These are phyloP conservation scores for Erodium moschatum DNA, from an alignment of 441 rosid species.

Conservation along the genomic window DNA sequence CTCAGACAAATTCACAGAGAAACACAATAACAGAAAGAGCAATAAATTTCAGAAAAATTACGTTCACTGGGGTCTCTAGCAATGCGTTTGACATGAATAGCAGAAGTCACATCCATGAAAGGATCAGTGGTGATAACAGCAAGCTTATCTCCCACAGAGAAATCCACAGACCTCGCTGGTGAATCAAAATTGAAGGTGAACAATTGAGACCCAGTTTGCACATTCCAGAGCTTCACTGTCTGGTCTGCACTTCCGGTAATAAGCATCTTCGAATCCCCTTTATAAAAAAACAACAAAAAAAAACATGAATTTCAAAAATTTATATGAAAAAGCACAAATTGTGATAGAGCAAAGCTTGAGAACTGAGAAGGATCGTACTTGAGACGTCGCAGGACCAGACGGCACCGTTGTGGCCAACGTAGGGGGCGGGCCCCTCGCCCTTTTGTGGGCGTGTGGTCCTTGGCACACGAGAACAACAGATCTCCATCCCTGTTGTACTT, in stretches of 20 bases:
- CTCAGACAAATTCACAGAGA: not conserved
- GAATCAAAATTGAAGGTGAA: constrained; percentile 61
- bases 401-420: constrained; percentile 90
- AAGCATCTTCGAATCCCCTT: constrained; percentile 64
- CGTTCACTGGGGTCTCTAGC: constrained; percentile 57
- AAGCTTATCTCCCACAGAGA: constrained; percentile 68
- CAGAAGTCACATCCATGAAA: constrained; percentile 68
- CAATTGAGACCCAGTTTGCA: constrained; percentile 53
- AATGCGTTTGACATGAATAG: constrained; percentile 77
- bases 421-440: constrained; percentile 85
- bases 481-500: constrained; percentile 88
- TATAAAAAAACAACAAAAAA: not conserved
- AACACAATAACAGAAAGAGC: not conserved
- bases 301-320: not conserved
- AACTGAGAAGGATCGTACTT: constrained; percentile 24
- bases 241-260: constrained; percentile 91
- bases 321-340: not conserved
- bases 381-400: constrained; percentile 94
- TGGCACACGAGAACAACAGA: constrained; percentile 84
- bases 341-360: not conserved
- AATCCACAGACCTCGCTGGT: constrained; percentile 80
- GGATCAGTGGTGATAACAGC: constrained; percentile 86
- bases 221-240: constrained; percentile 79
- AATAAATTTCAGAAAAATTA: constrained; percentile 26
- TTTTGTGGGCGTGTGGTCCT: constrained; percentile 84